Evolutionary conservation across 192 early-diverging fungal species (phyloP).

Genomic region (Coemansia sp.): DNA sequence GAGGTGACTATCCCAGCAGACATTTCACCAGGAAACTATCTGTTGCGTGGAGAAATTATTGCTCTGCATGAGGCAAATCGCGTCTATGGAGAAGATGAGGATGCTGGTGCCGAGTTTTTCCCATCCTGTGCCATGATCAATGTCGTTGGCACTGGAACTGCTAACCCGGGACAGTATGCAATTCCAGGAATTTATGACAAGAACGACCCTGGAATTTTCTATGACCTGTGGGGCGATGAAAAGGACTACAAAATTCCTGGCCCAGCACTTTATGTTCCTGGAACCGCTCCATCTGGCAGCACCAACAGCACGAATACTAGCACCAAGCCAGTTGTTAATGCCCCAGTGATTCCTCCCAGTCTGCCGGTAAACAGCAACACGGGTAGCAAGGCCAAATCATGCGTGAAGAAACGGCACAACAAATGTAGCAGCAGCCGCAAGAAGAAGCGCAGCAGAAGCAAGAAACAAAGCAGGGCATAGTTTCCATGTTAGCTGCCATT

Average conservation of each 20-base stretch:
- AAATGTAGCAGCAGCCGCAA: neutral
- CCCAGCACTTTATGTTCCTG: conserved; percentile 5
- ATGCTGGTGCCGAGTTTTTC: conserved; percentile 14
- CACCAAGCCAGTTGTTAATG: too few species aligned
- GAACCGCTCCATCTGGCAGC: conserved; percentile 1
- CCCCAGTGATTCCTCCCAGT: too few species aligned
- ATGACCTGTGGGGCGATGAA: conserved; percentile 4
- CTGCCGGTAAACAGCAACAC: too few species aligned
- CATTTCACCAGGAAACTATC: conserved; percentile 18
- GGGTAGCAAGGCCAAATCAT: too few species aligned
- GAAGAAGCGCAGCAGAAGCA: neutral
- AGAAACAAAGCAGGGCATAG: neutral
- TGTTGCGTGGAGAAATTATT: conserved; percentile 23
- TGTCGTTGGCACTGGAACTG: conserved; percentile 11
- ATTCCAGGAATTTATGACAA: conserved; percentile 24
- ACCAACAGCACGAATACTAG: too few species aligned
- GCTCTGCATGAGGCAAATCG: conserved; percentile 18
- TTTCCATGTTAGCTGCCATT: too few species aligned
- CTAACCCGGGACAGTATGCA: conserved; percentile 2
- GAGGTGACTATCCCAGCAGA: conserved; percentile 22
- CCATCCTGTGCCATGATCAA: conserved; percentile 9
- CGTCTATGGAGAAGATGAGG: neutral
- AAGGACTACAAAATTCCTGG: conserved; percentile 15
- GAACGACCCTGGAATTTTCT: conserved; percentile 15
- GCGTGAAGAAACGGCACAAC: too few species aligned